Conservation (phyloP, 345 rosid species). For the Dipteronia sinensis region DNA sequence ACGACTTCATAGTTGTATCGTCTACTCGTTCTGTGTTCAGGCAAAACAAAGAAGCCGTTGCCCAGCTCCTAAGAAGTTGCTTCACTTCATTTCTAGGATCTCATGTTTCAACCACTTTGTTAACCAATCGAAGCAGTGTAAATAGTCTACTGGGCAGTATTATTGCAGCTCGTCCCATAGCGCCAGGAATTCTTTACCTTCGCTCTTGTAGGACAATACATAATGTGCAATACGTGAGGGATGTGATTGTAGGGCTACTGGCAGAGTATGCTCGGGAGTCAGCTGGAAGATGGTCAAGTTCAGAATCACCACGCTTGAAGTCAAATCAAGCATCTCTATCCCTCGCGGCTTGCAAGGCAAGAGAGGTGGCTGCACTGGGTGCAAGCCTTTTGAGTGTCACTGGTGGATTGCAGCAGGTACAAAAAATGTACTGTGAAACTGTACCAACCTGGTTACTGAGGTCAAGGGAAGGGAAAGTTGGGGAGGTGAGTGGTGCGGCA, state of each 20-base stretch:
- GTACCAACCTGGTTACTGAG: constrained; percentile 64
- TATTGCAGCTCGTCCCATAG: constrained; percentile 34
- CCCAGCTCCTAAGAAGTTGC: constrained; percentile 63
- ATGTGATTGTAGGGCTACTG: constrained; percentile 47
- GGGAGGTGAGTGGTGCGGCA: constrained; percentile 36
- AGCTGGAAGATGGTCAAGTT: constrained; percentile 31
- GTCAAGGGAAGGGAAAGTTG: constrained; percentile 28
- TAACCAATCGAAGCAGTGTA: constrained; percentile 40
- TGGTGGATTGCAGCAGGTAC: constrained; percentile 52
- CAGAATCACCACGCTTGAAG: constrained; percentile 36
- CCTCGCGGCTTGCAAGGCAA: constrained; percentile 43
- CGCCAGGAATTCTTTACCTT: constrained; percentile 65
- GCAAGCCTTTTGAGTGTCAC: constrained; percentile 55
- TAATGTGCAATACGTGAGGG: constrained; percentile 37
- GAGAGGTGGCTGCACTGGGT: constrained; percentile 58
- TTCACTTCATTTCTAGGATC: constrained; percentile 58
- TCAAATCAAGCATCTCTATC: constrained; percentile 51
- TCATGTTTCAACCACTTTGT: constrained; percentile 28
- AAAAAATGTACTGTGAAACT: constrained; percentile 47
- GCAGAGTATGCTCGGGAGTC: constrained; percentile 50
- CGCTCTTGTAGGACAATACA: constrained; percentile 54
- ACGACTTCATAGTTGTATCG: constrained; percentile 53
- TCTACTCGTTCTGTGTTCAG: constrained; percentile 57
- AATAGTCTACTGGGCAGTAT: constrained; percentile 49
- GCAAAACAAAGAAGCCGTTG: constrained; percentile 51